Percentiles rank a stretch among this genome's conserved stretches.
Conservation (phyloP, 2,329 filamentous ascomycete species). For the Davidsoniella neocaledoniae region DNA sequence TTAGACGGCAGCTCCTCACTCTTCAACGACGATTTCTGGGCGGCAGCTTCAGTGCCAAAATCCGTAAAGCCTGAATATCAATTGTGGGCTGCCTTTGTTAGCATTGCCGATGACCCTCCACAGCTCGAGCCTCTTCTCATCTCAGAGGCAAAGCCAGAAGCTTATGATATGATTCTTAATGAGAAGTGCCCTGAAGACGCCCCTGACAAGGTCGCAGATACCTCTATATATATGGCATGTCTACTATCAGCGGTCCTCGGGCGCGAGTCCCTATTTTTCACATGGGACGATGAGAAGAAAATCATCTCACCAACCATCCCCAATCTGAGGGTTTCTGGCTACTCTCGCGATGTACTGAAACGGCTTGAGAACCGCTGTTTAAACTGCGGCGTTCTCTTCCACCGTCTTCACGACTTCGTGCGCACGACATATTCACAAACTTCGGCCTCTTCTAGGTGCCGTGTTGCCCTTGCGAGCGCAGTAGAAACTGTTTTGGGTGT, state of each 20-base stretch:
- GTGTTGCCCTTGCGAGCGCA: constrained; percentile 35
- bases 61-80: constrained; percentile 29
- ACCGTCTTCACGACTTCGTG: constrained; percentile 30
- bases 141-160: constrained; percentile 48
- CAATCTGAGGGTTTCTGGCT: constrained; percentile 37
- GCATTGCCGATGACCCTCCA: constrained; percentile 15
- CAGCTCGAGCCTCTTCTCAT: constrained; percentile 38
- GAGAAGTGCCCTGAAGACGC: constrained; percentile 24
- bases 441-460: constrained; percentile 26
- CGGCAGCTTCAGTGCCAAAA: constrained; percentile 21
- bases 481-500: constrained; percentile 31
- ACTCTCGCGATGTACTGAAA: constrained; percentile 32
- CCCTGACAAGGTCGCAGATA: constrained; percentile 24
- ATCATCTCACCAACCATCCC: constrained; percentile 34
- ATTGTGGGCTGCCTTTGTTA: constrained; percentile 54
- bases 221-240: constrained; percentile 34
- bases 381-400: constrained; percentile 30
- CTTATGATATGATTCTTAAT: constrained; percentile 47
- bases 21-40: constrained; percentile 28
- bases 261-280: constrained; percentile 54
- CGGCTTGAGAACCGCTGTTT: constrained; percentile 31
- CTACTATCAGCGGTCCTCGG: constrained; percentile 53
- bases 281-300: constrained; percentile 34
- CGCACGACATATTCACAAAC: constrained; percentile 28
- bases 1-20: neutral